Conservation (phyloP, 2,329 filamentous ascomycete genomes). For the Ambrosiella cleistominuta region DNA sequence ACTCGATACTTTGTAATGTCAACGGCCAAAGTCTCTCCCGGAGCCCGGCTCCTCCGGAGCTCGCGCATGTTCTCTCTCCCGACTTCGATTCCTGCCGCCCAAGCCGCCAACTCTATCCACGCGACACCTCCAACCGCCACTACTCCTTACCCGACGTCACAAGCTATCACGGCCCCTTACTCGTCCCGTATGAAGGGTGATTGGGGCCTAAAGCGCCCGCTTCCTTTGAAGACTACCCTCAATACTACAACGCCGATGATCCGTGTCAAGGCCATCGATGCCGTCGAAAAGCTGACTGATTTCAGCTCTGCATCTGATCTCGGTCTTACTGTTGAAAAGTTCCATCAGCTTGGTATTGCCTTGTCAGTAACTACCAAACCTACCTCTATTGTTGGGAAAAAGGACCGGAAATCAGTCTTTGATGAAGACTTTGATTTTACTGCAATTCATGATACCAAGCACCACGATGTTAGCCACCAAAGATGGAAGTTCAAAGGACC, state of each 20-base stretch:
- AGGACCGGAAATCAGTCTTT: constrained; percentile 28
- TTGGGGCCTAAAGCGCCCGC: constrained; percentile 78
- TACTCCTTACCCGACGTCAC: constrained; percentile 59
- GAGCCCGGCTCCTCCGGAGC: constrained; percentile 56
- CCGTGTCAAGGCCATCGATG: constrained; percentile 62
- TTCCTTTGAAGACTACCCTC: constrained; percentile 60
- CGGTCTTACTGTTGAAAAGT: constrained; percentile 65
- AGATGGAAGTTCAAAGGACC: constrained; percentile 52
- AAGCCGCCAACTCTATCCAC: constrained; percentile 24
- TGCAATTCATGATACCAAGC: constrained; percentile 20
- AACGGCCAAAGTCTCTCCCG: constrained; percentile 31
- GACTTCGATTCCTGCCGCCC: constrained; percentile 49
- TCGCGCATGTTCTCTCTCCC: constrained; percentile 86
- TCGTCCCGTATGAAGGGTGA: constrained; percentile 62
- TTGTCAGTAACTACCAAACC: constrained; percentile 34
- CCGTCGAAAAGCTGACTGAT: constrained; percentile 74
- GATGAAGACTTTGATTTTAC: constrained; percentile 41
- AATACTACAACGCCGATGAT: constrained; percentile 58
- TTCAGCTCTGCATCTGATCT: constrained; percentile 73
- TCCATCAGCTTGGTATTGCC: constrained; percentile 62
- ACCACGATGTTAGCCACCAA: constrained; percentile 23
- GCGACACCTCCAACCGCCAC: constrained; percentile 35
- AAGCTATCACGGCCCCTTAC: constrained; percentile 62
- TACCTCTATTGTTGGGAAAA: constrained; percentile 12
- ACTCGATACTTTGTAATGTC: constrained; percentile 4